Conservation (phyloP, 306 rosid species). For the Vigna nakashimae region DNA sequence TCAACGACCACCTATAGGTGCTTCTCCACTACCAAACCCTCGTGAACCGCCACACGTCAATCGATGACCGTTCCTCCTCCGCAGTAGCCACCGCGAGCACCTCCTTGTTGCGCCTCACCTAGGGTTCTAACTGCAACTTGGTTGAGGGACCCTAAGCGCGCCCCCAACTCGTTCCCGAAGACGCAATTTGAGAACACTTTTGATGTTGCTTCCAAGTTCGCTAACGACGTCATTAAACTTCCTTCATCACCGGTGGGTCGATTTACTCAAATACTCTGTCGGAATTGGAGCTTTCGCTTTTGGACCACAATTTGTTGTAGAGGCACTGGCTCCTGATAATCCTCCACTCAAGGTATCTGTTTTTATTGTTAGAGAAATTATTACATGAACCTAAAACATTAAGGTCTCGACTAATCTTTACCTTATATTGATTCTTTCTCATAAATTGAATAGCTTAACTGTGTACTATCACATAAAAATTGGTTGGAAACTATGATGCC, state of each 20-base stretch:
- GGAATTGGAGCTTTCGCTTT: constrained; percentile 99
- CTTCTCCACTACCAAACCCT: no score
- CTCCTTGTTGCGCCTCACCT: no score
- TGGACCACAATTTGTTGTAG: constrained; percentile 98
- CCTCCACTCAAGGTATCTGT: constrained; percentile 89
- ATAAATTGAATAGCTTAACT: neutral
- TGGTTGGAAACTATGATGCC: no score
- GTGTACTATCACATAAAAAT: no score
- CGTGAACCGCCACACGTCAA: no score
- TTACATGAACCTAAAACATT: neutral
- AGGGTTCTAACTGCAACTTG: no score
- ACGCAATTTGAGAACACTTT: constrained; percentile 76
- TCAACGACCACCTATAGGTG: no score
- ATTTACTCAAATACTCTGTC: constrained; percentile 82
- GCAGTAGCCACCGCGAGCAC: no score
- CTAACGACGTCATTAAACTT: constrained; percentile 83
- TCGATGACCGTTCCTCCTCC: no score
- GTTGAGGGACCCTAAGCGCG: constrained; percentile 65
- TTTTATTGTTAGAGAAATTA: neutral
- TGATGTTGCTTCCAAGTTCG: constrained; percentile 63
- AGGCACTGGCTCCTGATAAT: constrained; percentile 97
- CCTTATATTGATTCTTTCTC: neutral
- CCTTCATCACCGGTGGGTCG: constrained; percentile 76
- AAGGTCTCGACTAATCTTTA: neutral
- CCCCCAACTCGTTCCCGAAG: constrained; percentile 70